A percentile compares a stretch with the other conserved stretches of the same genome.
Evolutionary conservation across 345 rosid species (phyloP).

Genomic region (Salix udensis): DNA sequence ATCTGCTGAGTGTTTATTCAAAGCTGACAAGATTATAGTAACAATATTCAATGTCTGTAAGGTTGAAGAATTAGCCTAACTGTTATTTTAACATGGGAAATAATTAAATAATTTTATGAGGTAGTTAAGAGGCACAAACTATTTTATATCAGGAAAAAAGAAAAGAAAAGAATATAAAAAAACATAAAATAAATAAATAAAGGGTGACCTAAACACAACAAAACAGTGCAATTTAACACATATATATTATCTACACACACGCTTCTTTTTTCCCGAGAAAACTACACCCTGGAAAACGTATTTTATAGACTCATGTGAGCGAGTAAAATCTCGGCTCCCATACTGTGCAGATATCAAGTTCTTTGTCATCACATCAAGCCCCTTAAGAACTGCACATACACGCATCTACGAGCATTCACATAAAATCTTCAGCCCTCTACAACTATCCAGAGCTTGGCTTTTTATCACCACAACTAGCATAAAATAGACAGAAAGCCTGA

Average conservation of each 20-base stretch:
- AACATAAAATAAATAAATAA: not conserved
- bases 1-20: not conserved
- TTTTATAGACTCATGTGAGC: rapidly evolving
- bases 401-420: not conserved
- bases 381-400: not conserved
- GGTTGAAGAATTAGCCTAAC: not conserved
- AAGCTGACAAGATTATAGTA: not conserved
- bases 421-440: constrained; percentile 1
- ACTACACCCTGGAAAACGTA: too few relatives aligned
- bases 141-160: not conserved
- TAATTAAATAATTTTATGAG: not conserved
- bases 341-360: too few relatives aligned
- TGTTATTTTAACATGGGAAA: not conserved
- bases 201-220: not conserved
- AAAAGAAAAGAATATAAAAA: not conserved
- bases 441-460: not conserved
- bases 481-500: not conserved
- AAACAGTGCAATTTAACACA: not conserved
- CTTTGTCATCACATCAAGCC: too few relatives aligned
- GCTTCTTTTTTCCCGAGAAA: too few relatives aligned
- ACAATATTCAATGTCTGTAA: not conserved
- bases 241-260: too few relatives aligned
- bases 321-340: rapidly evolving
- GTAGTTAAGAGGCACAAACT: not conserved
- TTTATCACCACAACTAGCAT: constrained; percentile 1